Base-by-base conservation (phyloP, 2,329 filamentous ascomycete species). In the Fusarium nurragi region DNA sequence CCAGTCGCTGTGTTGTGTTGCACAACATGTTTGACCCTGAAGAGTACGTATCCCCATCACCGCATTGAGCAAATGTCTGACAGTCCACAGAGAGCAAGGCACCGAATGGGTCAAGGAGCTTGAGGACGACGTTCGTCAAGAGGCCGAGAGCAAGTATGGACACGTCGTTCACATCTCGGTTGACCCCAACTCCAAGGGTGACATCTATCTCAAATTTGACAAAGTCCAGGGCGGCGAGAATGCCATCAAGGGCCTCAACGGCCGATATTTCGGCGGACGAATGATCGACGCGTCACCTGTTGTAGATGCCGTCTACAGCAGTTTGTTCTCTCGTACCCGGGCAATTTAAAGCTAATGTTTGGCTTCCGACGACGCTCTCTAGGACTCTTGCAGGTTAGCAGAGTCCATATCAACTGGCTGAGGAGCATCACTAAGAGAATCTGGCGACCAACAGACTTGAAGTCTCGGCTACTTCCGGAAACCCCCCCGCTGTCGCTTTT, bases 121-220 rank as follows among this genome's bases (percentile, higher is more conserved):
- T 69, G 94, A 97, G 81, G 90, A 93, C 77, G 95, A 99, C 75
- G 92, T 99, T 76, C 90, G 91, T 79, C 85, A 88, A 74, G 95
- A 99, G 83, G 97, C 94, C 77, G 92, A 97, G 81, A 86, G 88
- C 73, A 97, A 95, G 84, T 99, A 98, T 83, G 95, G 95, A 75
- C 92, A 94, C 73, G 94, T 99, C 74, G 93, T 98, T 78, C 95
- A 99, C 87, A 96, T 98, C 80, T 88, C 93, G 72, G 86, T 97
- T 79, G 94, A 98, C 83, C 88, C 91, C 69, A 96, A 97, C 81
- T 95, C 93, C 44, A 88, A 91, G 78, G 95, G 95, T 79, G 95
- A 99, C 77, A 94, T 99, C 72, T 99, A 97, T 79, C 89, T 99
- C 78, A 99, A 99, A 79, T 99, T 99, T 81, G 93, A 97, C 80